Base-by-base conservation (phyloP, 2,329 filamentous ascomycete genomes). In the Cryphonectria radicalis region DNA sequence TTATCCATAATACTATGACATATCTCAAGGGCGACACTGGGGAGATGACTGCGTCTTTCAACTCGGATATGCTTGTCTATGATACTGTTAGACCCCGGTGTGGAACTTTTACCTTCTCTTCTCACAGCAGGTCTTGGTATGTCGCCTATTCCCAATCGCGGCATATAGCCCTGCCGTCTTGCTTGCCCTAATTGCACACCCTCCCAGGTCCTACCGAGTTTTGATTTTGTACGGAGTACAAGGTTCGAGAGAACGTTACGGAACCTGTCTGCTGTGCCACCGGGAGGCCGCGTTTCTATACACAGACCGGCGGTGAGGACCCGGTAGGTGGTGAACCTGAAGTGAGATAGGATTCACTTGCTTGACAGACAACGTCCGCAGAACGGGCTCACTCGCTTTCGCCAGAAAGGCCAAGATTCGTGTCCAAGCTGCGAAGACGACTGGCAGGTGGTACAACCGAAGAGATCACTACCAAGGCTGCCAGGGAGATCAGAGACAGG, bases 261-360 rank as follows among this genome's bases (percentile, higher is more conserved):
- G 46, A 64, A 68, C 68, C 68, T 70, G 71, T 72, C 67, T 70
- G 71, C 68, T 66, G 71, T 72, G 68, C 42, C 68, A 72, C 71
- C 60, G 68, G 65, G 55, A 62, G 70, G 42, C 55, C 32, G 66
- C 68, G 46, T 66, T 63, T 69, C 66, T 22, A 59, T 60, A 50
- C 55, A 66, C 71, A 68, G 71, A 71, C 66, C 71, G 67, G 71
- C 71, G 71, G 71, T 73, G 71, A 71, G 65, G 66, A 57, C 28
- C 53, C 37, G 68, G 35, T 50, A 60, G 55, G 69, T 43, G 55
- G 35, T 46, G 50, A 67, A 13, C 17, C 25, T 46, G 46, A 22
- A 50, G 63, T 66, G 37, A 57, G 46, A 63, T 57, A 57, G 68
- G 68, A 68, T 68, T 70, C 65, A 28, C 65, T 68, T 63, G 40